Evolutionary conservation across 176 grass and related monocot species (phyloP), one percentile per base, ranked within the genome.

Genomic region (Typha latifolia): DNA sequence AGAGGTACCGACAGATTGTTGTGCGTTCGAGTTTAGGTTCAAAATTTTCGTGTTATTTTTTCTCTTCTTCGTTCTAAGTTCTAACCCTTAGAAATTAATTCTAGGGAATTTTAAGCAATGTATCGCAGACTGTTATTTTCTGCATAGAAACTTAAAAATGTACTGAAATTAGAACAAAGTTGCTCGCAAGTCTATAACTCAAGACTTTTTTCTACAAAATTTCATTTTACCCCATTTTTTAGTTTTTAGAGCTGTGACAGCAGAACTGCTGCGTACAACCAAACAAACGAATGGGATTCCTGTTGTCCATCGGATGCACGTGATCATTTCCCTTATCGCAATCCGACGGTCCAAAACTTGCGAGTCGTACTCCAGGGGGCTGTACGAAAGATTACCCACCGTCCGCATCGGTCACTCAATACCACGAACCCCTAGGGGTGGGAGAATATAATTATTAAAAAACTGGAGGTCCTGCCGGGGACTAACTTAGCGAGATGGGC

Each of bases 1-100:
- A 47, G n/a, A n/a, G n/a, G 7, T 78, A 11, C 50, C 37, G 62
- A 5, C 4, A 69, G 15, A 21, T 3, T 84, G 32, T 72, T 51
- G 13, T 55, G 63, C 66, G 55, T 61, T 82, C 37, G 62, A 62
- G 48, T 59, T 37, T 20, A 70, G 73, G 51, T 71, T 77, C 62
- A 23, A 76, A 82, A 48, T 90, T 95, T 86, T 84, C 85, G 70
- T 76, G 90, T 84, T 77, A 56, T 27, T 69, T 72, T 76, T 71
- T 76, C 68, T 75, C 23, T 21, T 14, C n/a, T n/a, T n/a, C n/a
- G n/a, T n/a, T n/a, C n/a, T n/a, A n/a, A n/a, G n/a, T 43, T 74
- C 64, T 77, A 69, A 87, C 59, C 67, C 51, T 68, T 79, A 71
- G 66, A 75, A 71, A 63, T 75, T 63, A 76, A 77, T 82, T 64